These are phyloP conservation scores for Bidens hawaiensis DNA, from an alignment of 140 eudicot genomes.

Conservation along the genomic window DNA sequence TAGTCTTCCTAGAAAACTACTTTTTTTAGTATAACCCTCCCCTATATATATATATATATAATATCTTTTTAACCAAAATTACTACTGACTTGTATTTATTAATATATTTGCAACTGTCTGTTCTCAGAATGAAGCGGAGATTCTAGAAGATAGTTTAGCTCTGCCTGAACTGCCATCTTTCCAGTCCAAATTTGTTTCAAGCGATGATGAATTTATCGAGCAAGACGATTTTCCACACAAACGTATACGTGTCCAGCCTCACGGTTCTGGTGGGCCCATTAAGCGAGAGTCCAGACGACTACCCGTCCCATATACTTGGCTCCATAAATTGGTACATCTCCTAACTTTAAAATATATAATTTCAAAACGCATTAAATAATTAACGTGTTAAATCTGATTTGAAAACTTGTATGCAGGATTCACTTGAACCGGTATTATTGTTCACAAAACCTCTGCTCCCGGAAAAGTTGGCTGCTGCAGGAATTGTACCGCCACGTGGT, in stretches of 20 bases:
- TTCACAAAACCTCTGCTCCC: slow-evolving; percentile 76
- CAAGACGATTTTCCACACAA: slow-evolving; percentile 64
- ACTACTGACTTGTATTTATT: not conserved
- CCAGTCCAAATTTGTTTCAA: slow-evolving; percentile 65
- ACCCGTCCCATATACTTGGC: slow-evolving; percentile 57
- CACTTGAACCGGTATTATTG: slow-evolving; percentile 70
- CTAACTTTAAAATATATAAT: not conserved
- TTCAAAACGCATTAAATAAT: not conserved
- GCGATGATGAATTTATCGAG: slow-evolving; percentile 84
- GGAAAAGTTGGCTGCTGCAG: slow-evolving; percentile 73
- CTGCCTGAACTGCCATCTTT: slow-evolving; percentile 61
- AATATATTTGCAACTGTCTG: slow-evolving; percentile 2
- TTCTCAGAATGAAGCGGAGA: slow-evolving; percentile 72
- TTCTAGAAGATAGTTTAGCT: slow-evolving; percentile 78
- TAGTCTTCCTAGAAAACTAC: too few species aligned
- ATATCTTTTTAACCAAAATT: not conserved
- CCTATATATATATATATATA: not conserved
- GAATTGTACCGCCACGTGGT: slow-evolving; percentile 66
- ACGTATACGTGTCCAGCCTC: slow-evolving; percentile 41
- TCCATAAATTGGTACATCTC: slow-evolving; percentile 68
- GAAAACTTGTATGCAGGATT: slow-evolving; percentile 58
- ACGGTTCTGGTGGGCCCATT: slow-evolving; percentile 44
- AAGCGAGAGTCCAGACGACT: slow-evolving; percentile 57
- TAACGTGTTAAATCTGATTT: not conserved
- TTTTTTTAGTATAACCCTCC: too few species aligned